Base-by-base conservation (phyloP, 768 basidiomycete genomes). In the Agrocybe chaxingu region DNA sequence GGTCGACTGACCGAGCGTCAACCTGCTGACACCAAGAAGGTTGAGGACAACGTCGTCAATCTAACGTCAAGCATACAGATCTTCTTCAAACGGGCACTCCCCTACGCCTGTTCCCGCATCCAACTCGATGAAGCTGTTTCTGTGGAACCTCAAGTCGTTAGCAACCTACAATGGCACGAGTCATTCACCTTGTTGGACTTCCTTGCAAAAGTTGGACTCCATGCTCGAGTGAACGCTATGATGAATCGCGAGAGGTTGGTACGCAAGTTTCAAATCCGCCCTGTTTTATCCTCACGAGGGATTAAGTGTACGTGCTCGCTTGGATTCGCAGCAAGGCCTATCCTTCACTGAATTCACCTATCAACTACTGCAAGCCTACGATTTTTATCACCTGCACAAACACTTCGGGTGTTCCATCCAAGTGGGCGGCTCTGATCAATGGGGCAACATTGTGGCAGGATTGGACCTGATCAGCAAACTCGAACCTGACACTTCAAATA, bases 271-370 rank as follows among this genome's bases (percentile, higher is more conserved):
- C 39, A 11, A 29, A 37, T 3, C 29, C 13, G 12, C 7, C 30
- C 45, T 12, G 35, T 52, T 35, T 45, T 30, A 13, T 47, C 51
- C 30, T 56, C 40, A 37, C 11, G 9, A 13, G 41, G 11, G 9
- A 9, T 41, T 5, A 53, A 97, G 95, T 57, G 94, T 97, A 34
- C 86, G 86, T 52, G 80, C 82, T 29, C 87, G 96, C 24, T 75
- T 98, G 47, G 71, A 74, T 5, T 84, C 90, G 0, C 83, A 87
- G 54, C 81, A 85, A 58, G 96, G 96, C 40, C 86, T 98, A 53
- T 97, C 95, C n/a, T 99, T 96, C 72, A 93, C 95, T 13, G 97
- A 99, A 65, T 98, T 99, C 70, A 85, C 91, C 3, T 99, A 99
- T 66, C 97, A 99, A 62, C 82, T 99, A 18, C 78, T 99, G 24